These are phyloP conservation scores for Thelephora aurantiotincta DNA, from an alignment of 768 basidiomycete species.

Conservation along the genomic window DNA sequence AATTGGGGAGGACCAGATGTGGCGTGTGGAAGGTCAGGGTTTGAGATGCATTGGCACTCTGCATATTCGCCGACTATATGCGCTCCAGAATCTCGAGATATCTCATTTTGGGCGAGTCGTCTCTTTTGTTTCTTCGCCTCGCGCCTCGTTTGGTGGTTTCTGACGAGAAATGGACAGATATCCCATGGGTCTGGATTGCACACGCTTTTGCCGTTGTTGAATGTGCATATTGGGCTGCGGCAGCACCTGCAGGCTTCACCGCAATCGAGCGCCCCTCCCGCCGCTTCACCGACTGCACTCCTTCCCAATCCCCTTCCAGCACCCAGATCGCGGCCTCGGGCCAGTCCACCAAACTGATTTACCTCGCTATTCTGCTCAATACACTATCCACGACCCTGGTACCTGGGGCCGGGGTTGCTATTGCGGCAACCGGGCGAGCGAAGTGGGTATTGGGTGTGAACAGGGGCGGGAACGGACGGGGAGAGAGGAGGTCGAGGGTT, in stretches of 20 bases:
- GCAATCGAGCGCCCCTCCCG: constrained; percentile 22
- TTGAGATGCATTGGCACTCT: constrained; percentile 11
- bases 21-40: constrained; percentile 89
- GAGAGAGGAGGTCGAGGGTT: no score
- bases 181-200: constrained; percentile 52
- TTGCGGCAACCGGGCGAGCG: constrained; percentile 69
- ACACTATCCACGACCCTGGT: constrained; percentile 68
- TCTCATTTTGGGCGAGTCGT: no score
- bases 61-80: not conserved
- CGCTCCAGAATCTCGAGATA: constrained; percentile 58
- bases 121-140: no score
- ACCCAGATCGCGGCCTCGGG: constrained; percentile 31
- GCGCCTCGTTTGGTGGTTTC: no score
- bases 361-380: constrained; percentile 75
- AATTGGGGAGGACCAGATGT: constrained; percentile 62
- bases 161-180: no score
- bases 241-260: constrained; percentile 28
- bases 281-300: constrained; percentile 23
- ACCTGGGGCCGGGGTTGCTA: constrained; percentile 73
- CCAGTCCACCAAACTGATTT: constrained; percentile 56
- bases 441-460: constrained; percentile 68
- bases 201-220: no score
- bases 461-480: constrained; percentile 32
- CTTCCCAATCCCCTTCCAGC: constrained; percentile 24
- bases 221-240: no score